Base-by-base conservation (phyloP, 2,329 filamentous ascomycete species). In the Metarhizium anisopliae region DNA sequence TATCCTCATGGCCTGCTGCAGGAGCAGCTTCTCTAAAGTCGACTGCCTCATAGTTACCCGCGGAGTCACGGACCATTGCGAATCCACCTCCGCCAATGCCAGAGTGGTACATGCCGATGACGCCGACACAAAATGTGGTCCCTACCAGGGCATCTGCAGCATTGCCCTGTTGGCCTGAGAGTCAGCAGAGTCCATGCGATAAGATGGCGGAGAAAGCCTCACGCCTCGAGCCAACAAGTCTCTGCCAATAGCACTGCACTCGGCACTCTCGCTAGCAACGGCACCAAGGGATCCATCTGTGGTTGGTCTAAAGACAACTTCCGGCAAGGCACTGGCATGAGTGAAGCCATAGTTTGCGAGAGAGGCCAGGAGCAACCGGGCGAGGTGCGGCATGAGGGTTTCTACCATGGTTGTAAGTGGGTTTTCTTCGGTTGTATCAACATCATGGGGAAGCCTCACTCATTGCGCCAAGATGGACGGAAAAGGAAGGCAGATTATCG, bases 51-150 rank as follows among this genome's bases (percentile, higher is more conserved):
- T 92, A 95, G 18, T 77, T 76, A n/a, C 90, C 90, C 57, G 89
- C 76, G 16, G 82, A 73, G 38, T 83, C 78, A 51, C 89, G 84
- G 5, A 96, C 82, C 5, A 96, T 77, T 79, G 91, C 88, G 72
- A 97, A 97, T 2, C 93, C 93, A 45, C 93, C 93, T 6, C 93
- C 93, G 20, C 89, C 92, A 57, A 96, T 87, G 16, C 93, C 92
- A 45, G 81, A 82, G 68, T 92, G 88, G 62, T 90, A 89, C 83
- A 89, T 89, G 55, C 80, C 86, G 49, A 88, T 79, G 6, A 89
- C 85, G 6, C 89, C 89, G 42, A 91, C 81, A 60, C 89, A 93
- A 52, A 92, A 80, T 7, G 84, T 83, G 0, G 87, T 88, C 35
- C 84, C 87, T 20, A 92, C 84, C 59, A 90, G 71, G 50, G 88